A percentile compares a stretch with the other conserved stretches of the same genome.
These are phyloP conservation scores for Sclerotinia nivalis DNA, from an alignment of 2,329 filamentous ascomycete species.

Conservation along the genomic window DNA sequence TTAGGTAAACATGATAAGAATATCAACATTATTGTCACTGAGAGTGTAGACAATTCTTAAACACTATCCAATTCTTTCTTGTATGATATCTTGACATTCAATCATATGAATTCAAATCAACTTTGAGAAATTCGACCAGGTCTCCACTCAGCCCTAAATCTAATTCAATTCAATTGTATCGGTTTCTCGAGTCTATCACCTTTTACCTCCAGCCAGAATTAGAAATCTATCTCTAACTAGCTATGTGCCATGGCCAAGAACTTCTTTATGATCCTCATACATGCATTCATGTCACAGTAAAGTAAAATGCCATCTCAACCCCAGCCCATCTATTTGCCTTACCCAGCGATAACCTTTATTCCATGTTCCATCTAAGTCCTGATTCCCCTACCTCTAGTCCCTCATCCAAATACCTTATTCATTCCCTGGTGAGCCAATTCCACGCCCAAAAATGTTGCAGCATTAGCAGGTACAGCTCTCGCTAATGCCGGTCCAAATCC, in stretches of 20 bases:
- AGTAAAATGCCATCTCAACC: not conserved
- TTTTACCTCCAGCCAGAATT: not conserved
- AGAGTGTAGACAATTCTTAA: no score
- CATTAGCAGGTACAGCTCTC: constrained; percentile 92
- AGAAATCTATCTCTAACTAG: not conserved
- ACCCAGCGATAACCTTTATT: not conserved
- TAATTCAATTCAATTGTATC: not conserved
- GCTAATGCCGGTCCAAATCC: constrained; percentile 91
- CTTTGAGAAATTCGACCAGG: no score
- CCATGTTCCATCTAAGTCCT: not conserved
- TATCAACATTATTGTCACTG: not conserved
- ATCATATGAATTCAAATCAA: not conserved
- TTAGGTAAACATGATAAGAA: not conserved
- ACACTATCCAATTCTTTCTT: no score
- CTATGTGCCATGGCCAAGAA: not conserved
- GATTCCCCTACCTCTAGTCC: not conserved
- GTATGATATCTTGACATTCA: no score
- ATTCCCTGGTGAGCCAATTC: constrained; percentile 82
- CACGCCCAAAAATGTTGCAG: constrained; percentile 87
- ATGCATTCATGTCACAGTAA: not conserved
- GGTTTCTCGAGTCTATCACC: constrained; percentile 7
- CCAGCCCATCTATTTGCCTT: not conserved
- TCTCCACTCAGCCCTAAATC: not conserved
- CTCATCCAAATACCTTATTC: constrained; percentile 67
- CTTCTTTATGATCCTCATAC: not conserved